Evolutionary conservation across 768 basidiomycete species (phyloP).

Genomic region (Chiua virens): DNA sequence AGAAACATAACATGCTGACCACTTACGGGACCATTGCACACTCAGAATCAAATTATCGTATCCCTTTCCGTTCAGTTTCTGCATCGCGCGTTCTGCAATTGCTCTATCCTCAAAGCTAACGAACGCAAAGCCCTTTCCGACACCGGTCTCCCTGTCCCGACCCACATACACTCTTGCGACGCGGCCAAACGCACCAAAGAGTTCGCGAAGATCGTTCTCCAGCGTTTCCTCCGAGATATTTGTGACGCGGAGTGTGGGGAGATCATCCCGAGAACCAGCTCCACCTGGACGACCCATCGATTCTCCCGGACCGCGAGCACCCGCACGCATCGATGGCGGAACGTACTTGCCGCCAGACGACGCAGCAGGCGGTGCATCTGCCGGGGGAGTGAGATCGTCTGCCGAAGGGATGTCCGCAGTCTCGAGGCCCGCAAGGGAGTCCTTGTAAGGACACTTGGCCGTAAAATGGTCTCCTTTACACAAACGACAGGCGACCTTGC

Average conservation of each 20-base stretch:
- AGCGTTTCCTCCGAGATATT: constrained; percentile 95
- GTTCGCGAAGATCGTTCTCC: constrained; percentile 89
- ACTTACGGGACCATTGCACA: constrained; percentile 66
- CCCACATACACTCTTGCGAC: constrained; percentile 93
- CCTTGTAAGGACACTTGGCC: constrained; percentile 97
- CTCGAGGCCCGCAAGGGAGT: constrained; percentile 79
- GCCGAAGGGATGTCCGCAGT: constrained; percentile 45
- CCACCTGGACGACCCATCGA: constrained; percentile 54
- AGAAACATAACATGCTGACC: not conserved
- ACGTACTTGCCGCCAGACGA: constrained; percentile 81
- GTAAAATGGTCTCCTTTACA: constrained; percentile 99
- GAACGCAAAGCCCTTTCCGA: constrained; percentile 96
- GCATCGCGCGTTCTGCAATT: constrained; percentile 83
- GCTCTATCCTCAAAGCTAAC: constrained; percentile 89
- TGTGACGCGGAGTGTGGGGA: constrained; percentile 95
- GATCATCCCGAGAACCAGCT: constrained; percentile 73
- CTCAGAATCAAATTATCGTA: constrained; percentile 89
- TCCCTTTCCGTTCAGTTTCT: constrained; percentile 87
- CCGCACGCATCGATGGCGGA: constrained; percentile 86
- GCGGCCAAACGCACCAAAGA: constrained; percentile 84
- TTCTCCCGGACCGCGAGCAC: constrained; percentile 69
- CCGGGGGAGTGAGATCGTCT: constrained; percentile 37
- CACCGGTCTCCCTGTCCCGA: constrained; percentile 89
- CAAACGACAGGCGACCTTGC: constrained; percentile 88
- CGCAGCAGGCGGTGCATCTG: constrained; percentile 29